phyloP scores from a whole-genome alignment of 768 basidiomycete species.

The Cyclocybe aegerita region DNA sequence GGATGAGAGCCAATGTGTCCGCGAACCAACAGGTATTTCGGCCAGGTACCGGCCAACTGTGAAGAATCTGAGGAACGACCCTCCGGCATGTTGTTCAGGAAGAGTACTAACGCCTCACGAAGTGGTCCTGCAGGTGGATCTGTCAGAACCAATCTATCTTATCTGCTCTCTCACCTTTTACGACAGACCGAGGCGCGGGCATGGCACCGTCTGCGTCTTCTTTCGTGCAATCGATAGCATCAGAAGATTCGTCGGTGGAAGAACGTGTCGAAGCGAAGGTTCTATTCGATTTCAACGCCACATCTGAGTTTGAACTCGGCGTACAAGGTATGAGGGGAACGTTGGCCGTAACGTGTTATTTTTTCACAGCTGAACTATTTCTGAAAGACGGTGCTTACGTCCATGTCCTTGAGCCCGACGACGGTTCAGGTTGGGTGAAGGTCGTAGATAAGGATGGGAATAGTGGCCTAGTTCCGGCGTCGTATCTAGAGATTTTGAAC shows the following conservation, averaged over 20 bases:
- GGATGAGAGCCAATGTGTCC: neutral
- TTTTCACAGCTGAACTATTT: neutral
- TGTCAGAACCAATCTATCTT: constrained; percentile 4
- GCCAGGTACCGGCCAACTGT: constrained; percentile 77
- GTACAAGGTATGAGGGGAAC: constrained; percentile 49
- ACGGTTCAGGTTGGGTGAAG: constrained; percentile 87
- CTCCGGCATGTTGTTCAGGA: constrained; percentile 23
- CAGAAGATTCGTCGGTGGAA: constrained; percentile 32
- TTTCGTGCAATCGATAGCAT: constrained; percentile 42
- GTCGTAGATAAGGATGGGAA: constrained; percentile 56
- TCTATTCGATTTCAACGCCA: constrained; percentile 72
- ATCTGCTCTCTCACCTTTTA: constrained; percentile 6
- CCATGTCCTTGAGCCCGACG: constrained; percentile 73
- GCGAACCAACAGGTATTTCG: constrained; percentile 6
- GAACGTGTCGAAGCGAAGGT: constrained; percentile 57
- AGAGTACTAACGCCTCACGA: constrained; percentile 21
- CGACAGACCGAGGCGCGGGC: constrained; percentile 17
- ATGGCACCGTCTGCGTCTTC: constrained; percentile 53
- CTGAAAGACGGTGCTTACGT: constrained; percentile 60
- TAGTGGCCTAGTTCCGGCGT: constrained; percentile 81
- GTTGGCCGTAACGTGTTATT: neutral
- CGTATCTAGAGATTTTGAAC: constrained; percentile 54
- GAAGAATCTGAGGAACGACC: constrained; percentile 29
- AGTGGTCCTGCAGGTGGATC: constrained; percentile 23
- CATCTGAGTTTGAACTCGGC: constrained; percentile 75